Evolutionary conservation across 2,329 filamentous ascomycete species (phyloP).

Genomic region (Beauveria sp.): DNA sequence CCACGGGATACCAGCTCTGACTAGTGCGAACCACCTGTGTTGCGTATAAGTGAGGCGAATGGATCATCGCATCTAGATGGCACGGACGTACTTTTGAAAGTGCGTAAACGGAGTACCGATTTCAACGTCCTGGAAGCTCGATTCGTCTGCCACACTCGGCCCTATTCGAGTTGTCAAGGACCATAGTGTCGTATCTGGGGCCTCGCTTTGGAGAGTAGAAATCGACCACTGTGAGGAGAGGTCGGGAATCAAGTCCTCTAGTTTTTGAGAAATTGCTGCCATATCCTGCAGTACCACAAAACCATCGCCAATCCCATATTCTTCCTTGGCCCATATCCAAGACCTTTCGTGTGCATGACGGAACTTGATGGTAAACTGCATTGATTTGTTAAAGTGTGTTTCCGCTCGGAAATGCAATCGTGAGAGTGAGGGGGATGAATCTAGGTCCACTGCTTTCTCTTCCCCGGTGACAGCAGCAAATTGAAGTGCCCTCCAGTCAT

Average conservation of each 20-base stretch:
- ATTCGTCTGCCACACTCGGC: constrained; percentile 48
- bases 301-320: constrained; percentile 56
- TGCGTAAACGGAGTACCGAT: constrained; percentile 57
- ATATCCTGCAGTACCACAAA: constrained; percentile 41
- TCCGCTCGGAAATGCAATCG: constrained; percentile 47
- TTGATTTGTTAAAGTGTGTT: constrained; percentile 38
- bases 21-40: constrained; percentile 68
- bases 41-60: neutral
- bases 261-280: constrained; percentile 26
- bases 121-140: constrained; percentile 46
- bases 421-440: constrained; percentile 15
- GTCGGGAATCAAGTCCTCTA: constrained; percentile 49
- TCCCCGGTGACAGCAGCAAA: constrained; percentile 23
- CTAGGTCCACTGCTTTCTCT: constrained; percentile 41
- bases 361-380: constrained; percentile 67
- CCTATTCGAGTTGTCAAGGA: constrained; percentile 51
- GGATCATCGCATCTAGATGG: neutral
- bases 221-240: constrained; percentile 50
- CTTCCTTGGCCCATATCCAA: constrained; percentile 67
- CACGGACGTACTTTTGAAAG: constrained; percentile 38
- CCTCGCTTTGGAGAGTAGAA: constrained; percentile 52
- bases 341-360: constrained; percentile 40
- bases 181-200: constrained; percentile 63
- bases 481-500: constrained; percentile 46
- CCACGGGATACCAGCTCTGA: constrained; percentile 78